Evolutionary conservation across 2,329 filamentous ascomycete species (phyloP), one percentile per base, ranked within the genome.

Genomic region (Cercospora sesami): DNA sequence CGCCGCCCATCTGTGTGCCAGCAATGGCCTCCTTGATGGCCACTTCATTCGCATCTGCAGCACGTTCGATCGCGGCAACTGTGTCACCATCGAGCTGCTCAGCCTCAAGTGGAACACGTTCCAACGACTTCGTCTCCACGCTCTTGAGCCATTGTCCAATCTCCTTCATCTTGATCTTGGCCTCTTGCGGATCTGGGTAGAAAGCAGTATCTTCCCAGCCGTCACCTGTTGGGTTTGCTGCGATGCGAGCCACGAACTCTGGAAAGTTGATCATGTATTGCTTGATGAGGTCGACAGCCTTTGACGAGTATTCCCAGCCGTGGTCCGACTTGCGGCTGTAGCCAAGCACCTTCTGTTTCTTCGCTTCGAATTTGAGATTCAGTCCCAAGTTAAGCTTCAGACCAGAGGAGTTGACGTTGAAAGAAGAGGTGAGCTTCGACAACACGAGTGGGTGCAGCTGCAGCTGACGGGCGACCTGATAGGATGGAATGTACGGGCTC

Each of bases 301-400:
- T 90, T 60, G 88, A 86, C 75, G 94, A 97, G 79, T 97, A 99
- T 79, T 99, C 95, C 96, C 96, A 99, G 5, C 96, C 95, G 30
- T 88, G 91, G 12, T 88, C 84, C 4, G 89, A 90, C 77, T 95
- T 95, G 74, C 93, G 91, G 26, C 94, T 97, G 80, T 97, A 99
- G 0, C 95, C 95, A 33, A 99, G 82, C 6, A 99, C 95, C 82
- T 99, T 99, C 74, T 94, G 86, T 80, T 97, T 97, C 81, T 92
- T 94, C 2, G 89, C 92, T 78, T 99, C 95, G 68, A 99, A 99
- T 79, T 99, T 99, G 73, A 99, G 85, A 76, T 99, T 99, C 69
- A 99, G 84, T 0, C 95, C 95, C 26, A 99, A 83, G 75, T 99
- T 99, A 70, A 97, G 86, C 74, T 92, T 91, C 67, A 93, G 84